These are phyloP conservation scores for Neospora caninum DNA, from an alignment of 169 alveolate species.

Conservation along the genomic window DNA sequence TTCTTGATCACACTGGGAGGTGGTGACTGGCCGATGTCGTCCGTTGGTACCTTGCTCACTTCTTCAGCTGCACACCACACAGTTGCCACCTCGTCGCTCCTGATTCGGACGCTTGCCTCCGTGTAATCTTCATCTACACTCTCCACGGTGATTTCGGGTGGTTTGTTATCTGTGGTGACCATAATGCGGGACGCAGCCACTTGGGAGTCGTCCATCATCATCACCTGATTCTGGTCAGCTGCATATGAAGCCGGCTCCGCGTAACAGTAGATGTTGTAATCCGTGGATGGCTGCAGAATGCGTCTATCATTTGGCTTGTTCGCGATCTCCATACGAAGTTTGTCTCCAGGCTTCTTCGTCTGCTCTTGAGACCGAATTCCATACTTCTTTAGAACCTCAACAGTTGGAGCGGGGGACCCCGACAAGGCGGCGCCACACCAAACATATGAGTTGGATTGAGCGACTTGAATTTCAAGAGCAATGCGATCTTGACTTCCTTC, in stretches of 20 bases:
- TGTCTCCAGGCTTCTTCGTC: constrained; percentile 57
- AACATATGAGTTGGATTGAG: constrained; percentile 64
- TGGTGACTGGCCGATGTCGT: not conserved
- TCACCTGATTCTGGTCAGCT: not conserved
- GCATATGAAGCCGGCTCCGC: constrained; percentile 67
- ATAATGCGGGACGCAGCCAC: constrained; percentile 62
- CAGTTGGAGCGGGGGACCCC: constrained; percentile 71
- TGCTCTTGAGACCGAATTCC: constrained; percentile 73
- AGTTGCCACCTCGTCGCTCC: constrained; percentile 70
- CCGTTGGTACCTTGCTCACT: constrained; percentile 19
- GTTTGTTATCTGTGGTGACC: constrained; percentile 65
- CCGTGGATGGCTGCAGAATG: constrained; percentile 71
- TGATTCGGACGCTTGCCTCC: constrained; percentile 20
- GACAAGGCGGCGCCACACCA: constrained; percentile 77
- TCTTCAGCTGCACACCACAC: constrained; percentile 64
- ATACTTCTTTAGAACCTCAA: constrained; percentile 71
- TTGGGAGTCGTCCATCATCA: constrained; percentile 51
- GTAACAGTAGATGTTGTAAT: constrained; percentile 75
- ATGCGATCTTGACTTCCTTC: constrained; percentile 67
- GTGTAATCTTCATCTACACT: constrained; percentile 37
- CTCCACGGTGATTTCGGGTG: constrained; percentile 47
- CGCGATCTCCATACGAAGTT: constrained; percentile 46
- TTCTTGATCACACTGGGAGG: constrained; percentile 40
- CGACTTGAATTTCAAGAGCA: constrained; percentile 63
- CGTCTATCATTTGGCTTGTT: constrained; percentile 65